Conservation (phyloP, 768 basidiomycete genomes). For the Candolleomyces aberdarensis region DNA sequence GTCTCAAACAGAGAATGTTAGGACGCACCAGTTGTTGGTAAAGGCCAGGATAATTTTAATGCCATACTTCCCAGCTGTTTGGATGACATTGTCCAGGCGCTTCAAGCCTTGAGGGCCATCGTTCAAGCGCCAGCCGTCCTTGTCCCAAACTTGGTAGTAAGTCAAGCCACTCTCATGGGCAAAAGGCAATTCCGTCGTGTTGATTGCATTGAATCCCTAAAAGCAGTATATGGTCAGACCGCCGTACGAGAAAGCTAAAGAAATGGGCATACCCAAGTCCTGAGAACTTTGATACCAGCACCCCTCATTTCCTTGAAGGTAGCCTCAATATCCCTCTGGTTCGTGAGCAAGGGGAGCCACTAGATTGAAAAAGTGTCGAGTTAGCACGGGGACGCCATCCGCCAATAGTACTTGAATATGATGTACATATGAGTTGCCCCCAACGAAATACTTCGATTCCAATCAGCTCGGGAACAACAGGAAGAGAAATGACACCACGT, state of each 20-base stretch:
- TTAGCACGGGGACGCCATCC: background rate
- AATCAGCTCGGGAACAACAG: slow-evolving; percentile 6
- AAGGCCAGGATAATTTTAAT: slow-evolving; percentile 52
- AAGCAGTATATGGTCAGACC: background rate
- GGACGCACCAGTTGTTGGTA: slow-evolving; percentile 51
- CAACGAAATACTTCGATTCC: slow-evolving; percentile 40
- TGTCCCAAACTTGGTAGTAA: slow-evolving; percentile 56
- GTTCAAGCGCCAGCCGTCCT: slow-evolving; percentile 45
- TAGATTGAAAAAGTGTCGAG: slow-evolving; percentile 12
- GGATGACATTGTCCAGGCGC: slow-evolving; percentile 49
- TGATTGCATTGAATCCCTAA: slow-evolving; percentile 44
- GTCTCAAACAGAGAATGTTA: background rate
- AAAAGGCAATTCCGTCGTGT: slow-evolving; percentile 41
- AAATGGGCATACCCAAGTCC: slow-evolving; percentile 44
- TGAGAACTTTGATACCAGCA: slow-evolving; percentile 48
- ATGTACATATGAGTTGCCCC: slow-evolving; percentile 52
- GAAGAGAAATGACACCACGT: slow-evolving; percentile 12
- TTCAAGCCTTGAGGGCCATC: slow-evolving; percentile 53
- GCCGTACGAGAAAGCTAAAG: background rate
- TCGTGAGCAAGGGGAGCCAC: slow-evolving; percentile 56
- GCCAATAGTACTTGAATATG: background rate
- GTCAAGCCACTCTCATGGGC: slow-evolving; percentile 42
- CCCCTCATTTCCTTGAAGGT: slow-evolving; percentile 48
- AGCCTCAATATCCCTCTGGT: slow-evolving; percentile 42
- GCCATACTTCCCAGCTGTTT: slow-evolving; percentile 45